These are phyloP conservation scores for Aspergillus flavus DNA, from an alignment of 2,329 filamentous ascomycete genomes.

Conservation along the genomic window DNA sequence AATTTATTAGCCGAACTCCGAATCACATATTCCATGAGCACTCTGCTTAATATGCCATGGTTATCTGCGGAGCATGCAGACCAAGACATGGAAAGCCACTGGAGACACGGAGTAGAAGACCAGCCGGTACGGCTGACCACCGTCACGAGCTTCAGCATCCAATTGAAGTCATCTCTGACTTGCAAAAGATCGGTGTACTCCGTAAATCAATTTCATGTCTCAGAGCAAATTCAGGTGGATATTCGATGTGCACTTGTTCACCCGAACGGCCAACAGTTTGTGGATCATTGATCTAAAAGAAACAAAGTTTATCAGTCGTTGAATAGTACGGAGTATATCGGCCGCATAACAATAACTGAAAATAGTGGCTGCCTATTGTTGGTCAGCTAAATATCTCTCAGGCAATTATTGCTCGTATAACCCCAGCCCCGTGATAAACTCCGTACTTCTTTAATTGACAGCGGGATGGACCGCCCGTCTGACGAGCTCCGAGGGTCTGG, in stretches of 20 bases:
- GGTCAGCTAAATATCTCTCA: background rate
- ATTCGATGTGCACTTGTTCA: background rate
- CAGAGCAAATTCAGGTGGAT: conserved; percentile 1
- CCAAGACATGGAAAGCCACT: background rate
- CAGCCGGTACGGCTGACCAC: conserved; percentile 4
- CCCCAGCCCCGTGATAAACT: background rate
- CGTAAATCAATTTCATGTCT: conserved; percentile 11
- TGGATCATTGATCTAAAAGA: background rate
- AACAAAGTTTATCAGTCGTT: too few species aligned
- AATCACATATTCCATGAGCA: background rate
- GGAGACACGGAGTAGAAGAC: background rate
- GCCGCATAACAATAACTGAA: background rate
- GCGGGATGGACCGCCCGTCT: conserved; percentile 17
- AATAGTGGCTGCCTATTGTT: background rate
- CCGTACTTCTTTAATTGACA: conserved; percentile 8
- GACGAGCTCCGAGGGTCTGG: conserved; percentile 13
- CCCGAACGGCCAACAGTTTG: background rate
- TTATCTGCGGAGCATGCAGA: background rate
- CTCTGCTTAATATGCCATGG: background rate
- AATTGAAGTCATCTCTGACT: conserved; percentile 3
- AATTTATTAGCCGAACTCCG: background rate
- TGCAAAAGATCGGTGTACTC: background rate
- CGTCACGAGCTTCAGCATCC: conserved; percentile 8
- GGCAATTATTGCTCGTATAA: background rate
- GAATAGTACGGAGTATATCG: background rate